phyloP scores from a whole-genome alignment of 306 rosid genomes.

The Sechiopsis laciniata region DNA sequence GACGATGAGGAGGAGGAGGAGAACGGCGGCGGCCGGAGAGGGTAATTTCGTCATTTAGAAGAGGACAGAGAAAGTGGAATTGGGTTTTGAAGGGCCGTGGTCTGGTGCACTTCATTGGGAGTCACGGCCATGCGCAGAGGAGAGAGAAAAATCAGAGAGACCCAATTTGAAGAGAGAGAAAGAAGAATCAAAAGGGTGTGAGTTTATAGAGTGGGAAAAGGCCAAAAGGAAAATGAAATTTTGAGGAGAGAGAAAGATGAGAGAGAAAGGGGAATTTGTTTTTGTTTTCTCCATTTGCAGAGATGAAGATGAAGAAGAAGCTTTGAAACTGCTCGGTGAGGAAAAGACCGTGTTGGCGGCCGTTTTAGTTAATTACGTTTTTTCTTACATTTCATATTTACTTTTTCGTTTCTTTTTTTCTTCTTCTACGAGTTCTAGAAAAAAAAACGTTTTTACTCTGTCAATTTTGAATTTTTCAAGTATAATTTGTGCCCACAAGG shows the following conservation, averaged over 20 bases:
- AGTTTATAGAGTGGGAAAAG: slow-evolving; percentile 4
- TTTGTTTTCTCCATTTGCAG: background rate
- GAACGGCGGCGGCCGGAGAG: slow-evolving; percentile 19
- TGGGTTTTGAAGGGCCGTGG: slow-evolving; percentile 28
- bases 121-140: slow-evolving; percentile 15
- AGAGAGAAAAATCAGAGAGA: slow-evolving; percentile 18
- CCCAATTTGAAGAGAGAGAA: background rate
- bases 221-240: background rate
- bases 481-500: too few species aligned
- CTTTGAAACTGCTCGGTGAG: background rate
- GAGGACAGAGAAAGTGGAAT: slow-evolving; percentile 28
- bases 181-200: background rate
- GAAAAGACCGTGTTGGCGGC: slow-evolving; percentile 20
- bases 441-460: background rate
- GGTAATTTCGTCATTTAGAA: slow-evolving; percentile 57
- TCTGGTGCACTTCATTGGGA: slow-evolving; percentile 53
- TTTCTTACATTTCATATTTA: background rate
- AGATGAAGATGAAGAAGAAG: background rate
- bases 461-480: too few species aligned
- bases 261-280: slow-evolving; percentile 1
- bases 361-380: slow-evolving; percentile 15
- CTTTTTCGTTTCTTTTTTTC: background rate
- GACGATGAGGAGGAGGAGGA: slow-evolving; percentile 10
- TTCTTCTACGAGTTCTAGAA: too few species aligned
- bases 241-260: slow-evolving; percentile 4